phyloP scores from a whole-genome alignment of 1,284 basidiomycete species.

The Exsudoporus floridanus region DNA sequence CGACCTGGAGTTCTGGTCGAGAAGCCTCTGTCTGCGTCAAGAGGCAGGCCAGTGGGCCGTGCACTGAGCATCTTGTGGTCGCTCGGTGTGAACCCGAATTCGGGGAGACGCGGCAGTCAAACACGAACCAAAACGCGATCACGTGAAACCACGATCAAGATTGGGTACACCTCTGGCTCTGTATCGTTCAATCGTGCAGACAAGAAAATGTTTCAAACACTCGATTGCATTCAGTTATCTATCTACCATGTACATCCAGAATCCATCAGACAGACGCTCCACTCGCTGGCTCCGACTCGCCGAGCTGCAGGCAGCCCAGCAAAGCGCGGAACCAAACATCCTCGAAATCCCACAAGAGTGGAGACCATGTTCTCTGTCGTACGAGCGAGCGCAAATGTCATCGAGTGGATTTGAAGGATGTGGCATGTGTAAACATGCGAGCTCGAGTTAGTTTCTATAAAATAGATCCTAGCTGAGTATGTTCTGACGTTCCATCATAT shows the following conservation, averaged over 20 bases:
- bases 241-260: neutral
- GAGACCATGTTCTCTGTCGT: slow-evolving; percentile 71
- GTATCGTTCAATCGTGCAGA: too few relatives aligned
- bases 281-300: slow-evolving; percentile 53
- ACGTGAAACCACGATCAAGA: slow-evolving; percentile 20
- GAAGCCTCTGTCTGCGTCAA: slow-evolving; percentile 41
- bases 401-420: slow-evolving; percentile 79
- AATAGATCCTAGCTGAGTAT: slow-evolving; percentile 89
- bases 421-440: slow-evolving; percentile 85
- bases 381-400: slow-evolving; percentile 72
- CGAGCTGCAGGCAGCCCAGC: slow-evolving; percentile 41
- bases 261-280: slow-evolving; percentile 78
- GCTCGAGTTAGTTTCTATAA: slow-evolving; percentile 86
- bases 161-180: too few relatives aligned
- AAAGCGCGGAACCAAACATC: slow-evolving; percentile 61
- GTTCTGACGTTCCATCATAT: slow-evolving; percentile 55
- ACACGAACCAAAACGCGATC: slow-evolving; percentile 31
- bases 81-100: slow-evolving; percentile 2
- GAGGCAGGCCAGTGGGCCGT: slow-evolving; percentile 35
- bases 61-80: slow-evolving; percentile 25
- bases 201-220: too few relatives aligned
- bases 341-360: slow-evolving; percentile 53
- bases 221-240: neutral
- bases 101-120: neutral
- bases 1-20: slow-evolving; percentile 50